Conservation (phyloP, 805 yeast genomes). For the Spathaspora arborariae region DNA sequence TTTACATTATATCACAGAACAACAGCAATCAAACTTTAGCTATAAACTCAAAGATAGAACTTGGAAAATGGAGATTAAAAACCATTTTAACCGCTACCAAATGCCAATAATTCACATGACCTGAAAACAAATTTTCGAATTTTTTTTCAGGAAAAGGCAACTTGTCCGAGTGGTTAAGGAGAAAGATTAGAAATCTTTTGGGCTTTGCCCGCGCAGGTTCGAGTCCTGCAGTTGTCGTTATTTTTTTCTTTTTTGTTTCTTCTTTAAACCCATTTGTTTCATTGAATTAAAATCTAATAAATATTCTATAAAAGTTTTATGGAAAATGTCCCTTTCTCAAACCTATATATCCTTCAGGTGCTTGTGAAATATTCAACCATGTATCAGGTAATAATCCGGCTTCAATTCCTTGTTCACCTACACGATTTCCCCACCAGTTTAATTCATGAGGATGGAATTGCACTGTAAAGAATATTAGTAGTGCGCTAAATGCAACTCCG, state of each 20-base stretch:
- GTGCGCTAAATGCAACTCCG: slow-evolving; percentile 60
- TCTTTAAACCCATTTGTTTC: neutral
- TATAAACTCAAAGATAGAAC: no score
- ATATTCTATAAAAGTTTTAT: slow-evolving; percentile 8
- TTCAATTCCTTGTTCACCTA: slow-evolving; percentile 33
- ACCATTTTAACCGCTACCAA: neutral
- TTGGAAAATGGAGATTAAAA: no score
- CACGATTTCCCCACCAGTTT: slow-evolving; percentile 64
- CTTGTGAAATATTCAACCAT: slow-evolving; percentile 29
- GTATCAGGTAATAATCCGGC: slow-evolving; percentile 17
- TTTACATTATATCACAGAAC: no score
- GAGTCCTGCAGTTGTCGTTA: slow-evolving; percentile 59
- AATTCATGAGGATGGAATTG: slow-evolving; percentile 41
- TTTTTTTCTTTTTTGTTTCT: slow-evolving; percentile 6
- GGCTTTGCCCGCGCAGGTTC: slow-evolving; percentile 67
- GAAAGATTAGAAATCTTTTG: slow-evolving; percentile 43
- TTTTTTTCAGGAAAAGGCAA: slow-evolving; percentile 15
- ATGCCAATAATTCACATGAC: neutral
- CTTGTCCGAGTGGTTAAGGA: slow-evolving; percentile 41
- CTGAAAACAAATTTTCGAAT: neutral
- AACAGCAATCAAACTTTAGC: no score
- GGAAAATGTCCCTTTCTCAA: slow-evolving; percentile 26
- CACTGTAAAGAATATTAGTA: slow-evolving; percentile 54
- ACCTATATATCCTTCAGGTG: slow-evolving; percentile 32
- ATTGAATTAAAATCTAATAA: neutral